Evolutionary conservation across 2,329 filamentous ascomycete species (phyloP), one percentile per base, ranked within the genome.

Genomic region (Meredithiella fracta): DNA sequence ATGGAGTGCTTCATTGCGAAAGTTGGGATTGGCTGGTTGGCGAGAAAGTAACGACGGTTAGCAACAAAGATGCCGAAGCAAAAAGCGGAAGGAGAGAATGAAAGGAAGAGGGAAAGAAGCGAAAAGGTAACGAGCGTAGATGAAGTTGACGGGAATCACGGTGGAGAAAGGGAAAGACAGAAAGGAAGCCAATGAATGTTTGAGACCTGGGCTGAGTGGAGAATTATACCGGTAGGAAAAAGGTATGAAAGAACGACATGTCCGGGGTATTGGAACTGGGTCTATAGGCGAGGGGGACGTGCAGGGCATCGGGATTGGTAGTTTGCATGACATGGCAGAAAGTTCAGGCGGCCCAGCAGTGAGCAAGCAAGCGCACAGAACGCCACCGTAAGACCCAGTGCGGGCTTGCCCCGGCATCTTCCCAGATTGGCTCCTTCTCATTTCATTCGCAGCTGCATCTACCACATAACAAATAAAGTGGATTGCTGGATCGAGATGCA

Each of bases 1-100:
- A 56, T 25, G 38, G 57, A 49, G 44, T 59, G 57, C 57, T 59
- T 59, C 57, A 59, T 59, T 25, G 23, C 26, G 50, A 23, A 37
- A 29, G 40, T 22, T 53, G 5, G 22, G 5, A 37, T n/a, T 53
- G 34, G 34, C 20, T 49, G 23, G 17, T 49, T 49, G 44, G 44
- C 17, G 53, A 23, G 47, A 37, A 17, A 47, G 47, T 25, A 29
- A 38, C 38, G 31, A 17, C 34, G 29, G 54, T 50, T 40, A 56
- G 51, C 34, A 50, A 34, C 25, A 23, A 53, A 31, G 40, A 15
- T 17, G 31, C 31, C 38, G 34, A 20, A 22, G 25, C 8, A 34
- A n/a, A 42, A n/a, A 5, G 25, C 22, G 31, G 14, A 51, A 15
- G 42, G 47, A 53, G 50, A 49, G 37, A 51, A 23, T 26, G 17